Evolutionary conservation across 2,329 filamentous ascomycete species (phyloP), one percentile per base, ranked within the genome.

Genomic region (Xylariaceae sp.): DNA sequence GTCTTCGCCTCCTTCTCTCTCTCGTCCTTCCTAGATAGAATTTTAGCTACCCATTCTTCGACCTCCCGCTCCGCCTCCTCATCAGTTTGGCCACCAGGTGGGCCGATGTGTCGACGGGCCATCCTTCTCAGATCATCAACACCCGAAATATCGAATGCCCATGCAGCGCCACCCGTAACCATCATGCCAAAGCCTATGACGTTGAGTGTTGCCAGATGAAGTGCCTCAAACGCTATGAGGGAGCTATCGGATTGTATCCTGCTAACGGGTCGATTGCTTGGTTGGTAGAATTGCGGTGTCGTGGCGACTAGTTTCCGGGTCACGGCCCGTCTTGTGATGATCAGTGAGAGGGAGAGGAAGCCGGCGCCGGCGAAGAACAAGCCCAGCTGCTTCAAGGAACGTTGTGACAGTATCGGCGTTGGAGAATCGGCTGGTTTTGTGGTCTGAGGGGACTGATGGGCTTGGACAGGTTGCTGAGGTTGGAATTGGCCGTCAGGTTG

Each of bases 171-270:
- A 2, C 93, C 95, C 0, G 84, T 81, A 7, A 82, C 75, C 81
- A 96, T 85, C 71, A 96, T 85, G 0, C 82, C 87, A 48, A 95
- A 83, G 65, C 87, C 89, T 29, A 87, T 68, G 12, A 95, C 90
- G 66, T 96, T 96, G 65, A 97, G 81, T 0, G 93, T 96, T 0
- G 93, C 95, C 37, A 97, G 78, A 47, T 88, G 89, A 20, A 99
- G 78, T 0, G 93, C 93, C 73, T 96, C 89, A 32, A 89, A 75
- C 0, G 93, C 93, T 61, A 97, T 88, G 40, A 89, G 71, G 1
- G 85, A 81, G 7, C 87, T 86, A 67, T 88, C 88, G 23, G 85
- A 80, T 44, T 78, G 49, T 73, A 69, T 72, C 73, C 73, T 79
- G 75, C 65, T 65, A 43, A 64, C 65, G 6, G 48, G 72, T 57